A percentile compares a stretch with the other conserved stretches of the same genome.
phyloP scores from a whole-genome alignment of 495 filamentous ascomycete species.

The Neurospora tetrasperma region DNA sequence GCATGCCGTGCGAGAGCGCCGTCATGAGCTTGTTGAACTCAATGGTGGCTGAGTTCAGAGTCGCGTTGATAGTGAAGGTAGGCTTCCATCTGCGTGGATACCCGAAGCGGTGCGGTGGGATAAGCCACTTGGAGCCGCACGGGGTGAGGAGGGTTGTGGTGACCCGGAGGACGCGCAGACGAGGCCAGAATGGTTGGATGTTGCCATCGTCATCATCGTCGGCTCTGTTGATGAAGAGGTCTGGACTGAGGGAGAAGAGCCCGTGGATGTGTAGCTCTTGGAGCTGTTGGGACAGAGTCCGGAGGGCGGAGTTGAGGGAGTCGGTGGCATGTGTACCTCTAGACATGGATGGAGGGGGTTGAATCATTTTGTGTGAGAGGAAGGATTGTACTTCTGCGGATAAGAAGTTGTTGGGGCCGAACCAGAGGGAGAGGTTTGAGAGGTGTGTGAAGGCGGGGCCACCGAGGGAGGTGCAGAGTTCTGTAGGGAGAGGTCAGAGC shows the following conservation, averaged over 20 bases:
- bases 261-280: background rate
- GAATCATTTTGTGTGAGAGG: background rate
- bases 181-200: background rate
- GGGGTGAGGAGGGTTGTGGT: background rate
- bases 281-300: background rate
- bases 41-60: background rate
- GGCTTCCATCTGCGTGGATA: background rate
- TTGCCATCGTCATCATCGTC: background rate
- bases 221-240: background rate
- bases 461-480: background rate
- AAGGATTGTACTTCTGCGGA: background rate
- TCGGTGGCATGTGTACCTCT: background rate
- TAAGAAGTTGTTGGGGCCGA: background rate
- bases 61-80: background rate
- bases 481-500: background rate
- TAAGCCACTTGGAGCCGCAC: background rate
- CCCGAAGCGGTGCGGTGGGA: background rate
- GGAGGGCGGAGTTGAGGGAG: background rate
- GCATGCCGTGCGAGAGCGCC: background rate
- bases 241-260: background rate
- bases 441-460: background rate
- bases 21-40: background rate
- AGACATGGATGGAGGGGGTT: background rate
- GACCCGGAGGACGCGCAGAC: background rate
- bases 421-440: background rate